A percentile compares a stretch with the other conserved stretches of the same genome.
Conservation (phyloP, 2,329 filamentous ascomycete species). For the Apiospora arundinis region DNA sequence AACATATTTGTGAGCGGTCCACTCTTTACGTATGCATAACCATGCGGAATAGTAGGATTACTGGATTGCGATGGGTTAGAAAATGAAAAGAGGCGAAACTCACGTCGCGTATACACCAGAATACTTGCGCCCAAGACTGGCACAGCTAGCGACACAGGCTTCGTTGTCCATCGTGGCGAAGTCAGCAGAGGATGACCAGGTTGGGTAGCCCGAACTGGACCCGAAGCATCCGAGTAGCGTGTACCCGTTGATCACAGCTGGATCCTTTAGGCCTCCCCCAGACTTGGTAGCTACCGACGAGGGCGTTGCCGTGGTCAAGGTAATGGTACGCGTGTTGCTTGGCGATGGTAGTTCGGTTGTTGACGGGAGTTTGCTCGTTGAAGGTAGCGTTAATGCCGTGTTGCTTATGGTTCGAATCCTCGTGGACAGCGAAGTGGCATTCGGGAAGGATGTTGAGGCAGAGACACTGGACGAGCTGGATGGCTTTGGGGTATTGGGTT, state of each 20-base stretch:
- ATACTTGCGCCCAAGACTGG: constrained; percentile 41
- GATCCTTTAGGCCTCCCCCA: constrained; percentile 26
- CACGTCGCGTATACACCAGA: constrained; percentile 46
- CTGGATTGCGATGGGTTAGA: not conserved
- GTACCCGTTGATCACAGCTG: constrained; percentile 30
- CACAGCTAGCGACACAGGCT: constrained; percentile 47
- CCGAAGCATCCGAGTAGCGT: constrained; percentile 47
- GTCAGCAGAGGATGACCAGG: constrained; percentile 42
- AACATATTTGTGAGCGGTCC: not conserved
- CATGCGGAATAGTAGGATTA: not conserved
- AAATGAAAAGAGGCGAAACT: constrained; percentile 23
- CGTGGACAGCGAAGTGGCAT: not conserved
- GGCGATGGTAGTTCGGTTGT: not conserved
- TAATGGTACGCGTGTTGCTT: constrained; percentile 30
- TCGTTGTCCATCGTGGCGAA: constrained; percentile 47
- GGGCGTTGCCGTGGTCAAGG: constrained; percentile 29
- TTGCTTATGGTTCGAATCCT: constrained; percentile 21
- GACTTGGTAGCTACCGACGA: constrained; percentile 33
- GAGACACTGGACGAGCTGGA: not conserved
- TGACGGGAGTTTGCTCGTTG: too few relatives aligned
- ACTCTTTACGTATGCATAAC: not conserved
- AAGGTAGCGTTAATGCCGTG: not conserved
- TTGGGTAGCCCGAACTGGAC: constrained; percentile 43
- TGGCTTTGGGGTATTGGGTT: constrained; percentile 20
- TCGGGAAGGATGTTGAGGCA: not conserved